phyloP scores from a whole-genome alignment of 2,329 filamentous ascomycete genomes.

The Xylariaceae sp. region DNA sequence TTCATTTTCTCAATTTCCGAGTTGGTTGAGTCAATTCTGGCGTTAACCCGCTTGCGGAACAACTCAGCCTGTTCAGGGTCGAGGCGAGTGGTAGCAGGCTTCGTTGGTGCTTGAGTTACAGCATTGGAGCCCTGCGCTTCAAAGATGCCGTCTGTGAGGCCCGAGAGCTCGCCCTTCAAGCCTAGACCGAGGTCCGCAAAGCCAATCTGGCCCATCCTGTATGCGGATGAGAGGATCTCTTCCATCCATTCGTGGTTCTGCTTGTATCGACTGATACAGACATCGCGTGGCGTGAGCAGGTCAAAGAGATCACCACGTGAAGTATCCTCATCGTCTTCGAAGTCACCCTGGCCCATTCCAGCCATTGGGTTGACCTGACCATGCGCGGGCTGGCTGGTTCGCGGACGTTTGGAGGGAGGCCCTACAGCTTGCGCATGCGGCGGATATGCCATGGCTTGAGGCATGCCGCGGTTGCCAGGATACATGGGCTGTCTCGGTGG shows the following conservation, averaged over 20 bases:
- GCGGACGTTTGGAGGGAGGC: conserved; percentile 53
- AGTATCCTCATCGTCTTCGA: conserved; percentile 89
- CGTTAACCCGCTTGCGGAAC: conserved; percentile 73
- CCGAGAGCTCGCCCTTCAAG: conserved; percentile 74
- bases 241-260: conserved; percentile 99
- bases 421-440: conserved; percentile 44
- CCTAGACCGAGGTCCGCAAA: conserved; percentile 86
- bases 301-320: conserved; percentile 87
- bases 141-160: conserved; percentile 81
- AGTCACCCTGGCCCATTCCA: conserved; percentile 40
- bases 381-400: conserved; percentile 41
- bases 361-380: conserved; percentile 36
- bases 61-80: conserved; percentile 75
- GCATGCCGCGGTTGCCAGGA: conserved; percentile 46
- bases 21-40: conserved; percentile 68
- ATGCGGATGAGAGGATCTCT: conserved; percentile 88
- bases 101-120: conserved; percentile 43
- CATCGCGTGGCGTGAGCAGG: conserved; percentile 80
- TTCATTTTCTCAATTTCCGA: conserved; percentile 84
- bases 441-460: conserved; percentile 61
- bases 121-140: conserved; percentile 57
- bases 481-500: conserved; percentile 49
- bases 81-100: conserved; percentile 63
- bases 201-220: conserved; percentile 77
- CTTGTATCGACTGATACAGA: conserved; percentile 80